These are phyloP conservation scores for Fusarium neocosmosporiellum DNA, from an alignment of 2,329 filamentous ascomycete genomes.

Conservation along the genomic window DNA sequence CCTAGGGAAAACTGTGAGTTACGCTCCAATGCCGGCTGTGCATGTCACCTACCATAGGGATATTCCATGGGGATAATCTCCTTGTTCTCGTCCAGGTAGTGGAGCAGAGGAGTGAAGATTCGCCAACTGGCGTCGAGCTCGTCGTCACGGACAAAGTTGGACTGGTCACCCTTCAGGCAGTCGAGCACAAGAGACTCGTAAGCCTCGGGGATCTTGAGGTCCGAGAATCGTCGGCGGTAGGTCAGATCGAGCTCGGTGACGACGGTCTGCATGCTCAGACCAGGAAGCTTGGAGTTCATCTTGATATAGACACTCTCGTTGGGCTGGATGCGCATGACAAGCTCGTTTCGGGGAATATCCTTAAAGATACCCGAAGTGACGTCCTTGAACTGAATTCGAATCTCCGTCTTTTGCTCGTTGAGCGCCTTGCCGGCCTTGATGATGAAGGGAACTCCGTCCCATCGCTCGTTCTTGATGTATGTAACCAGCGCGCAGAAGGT, in stretches of 20 bases:
- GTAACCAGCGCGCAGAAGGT: conserved; percentile 98
- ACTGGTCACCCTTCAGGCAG: conserved; percentile 98
- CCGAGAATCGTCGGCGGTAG: conserved; percentile 97
- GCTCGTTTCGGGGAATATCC: conserved; percentile 98
- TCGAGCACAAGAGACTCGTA: conserved; percentile 98
- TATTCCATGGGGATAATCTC: conserved; percentile 99
- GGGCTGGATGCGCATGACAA: conserved; percentile 98
- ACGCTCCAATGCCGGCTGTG: not conserved
- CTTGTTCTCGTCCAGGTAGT: conserved; percentile 99
- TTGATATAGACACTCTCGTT: conserved; percentile 99
- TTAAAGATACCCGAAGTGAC: conserved; percentile 99
- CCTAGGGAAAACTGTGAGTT: conserved; percentile 65
- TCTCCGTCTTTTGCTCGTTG: conserved; percentile 99
- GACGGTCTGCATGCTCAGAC: conserved; percentile 99
- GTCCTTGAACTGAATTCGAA: conserved; percentile 99
- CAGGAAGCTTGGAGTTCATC: conserved; percentile 99
- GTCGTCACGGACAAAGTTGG: conserved; percentile 97
- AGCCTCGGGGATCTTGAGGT: conserved; percentile 98
- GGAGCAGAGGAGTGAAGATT: conserved; percentile 96
- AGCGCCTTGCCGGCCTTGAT: conserved; percentile 98
- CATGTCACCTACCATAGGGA: conserved; percentile 80
- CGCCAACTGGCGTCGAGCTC: conserved; percentile 98
- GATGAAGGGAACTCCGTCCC: conserved; percentile 99
- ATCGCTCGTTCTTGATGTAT: conserved; percentile 99
- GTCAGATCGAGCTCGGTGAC: conserved; percentile 98